A percentile compares a stretch with the other conserved stretches of the same genome.
These are phyloP conservation scores for Clonostachys solani DNA, from an alignment of 2,329 filamentous ascomycete species.

Conservation along the genomic window DNA sequence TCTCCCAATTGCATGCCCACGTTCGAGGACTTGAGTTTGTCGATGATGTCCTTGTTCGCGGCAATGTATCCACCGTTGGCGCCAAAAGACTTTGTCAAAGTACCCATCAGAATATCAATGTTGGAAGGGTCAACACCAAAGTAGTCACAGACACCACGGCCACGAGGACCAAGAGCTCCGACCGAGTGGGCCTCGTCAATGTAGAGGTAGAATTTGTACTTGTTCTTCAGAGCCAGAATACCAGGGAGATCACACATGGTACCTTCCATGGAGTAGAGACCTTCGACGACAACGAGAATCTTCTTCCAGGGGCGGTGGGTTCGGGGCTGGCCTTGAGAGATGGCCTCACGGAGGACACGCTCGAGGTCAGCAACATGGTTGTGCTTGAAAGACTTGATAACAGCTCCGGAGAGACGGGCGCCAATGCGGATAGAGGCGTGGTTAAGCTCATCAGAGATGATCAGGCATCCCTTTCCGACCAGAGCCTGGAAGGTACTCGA, in stretches of 20 bases:
- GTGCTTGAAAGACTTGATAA: constrained; percentile 96
- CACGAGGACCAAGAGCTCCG: constrained; percentile 82
- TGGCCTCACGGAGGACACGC: constrained; percentile 79
- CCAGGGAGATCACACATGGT: constrained; percentile 98
- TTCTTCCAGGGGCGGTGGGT: constrained; percentile 99
- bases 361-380: constrained; percentile 92
- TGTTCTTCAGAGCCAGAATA: constrained; percentile 79
- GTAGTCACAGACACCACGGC: constrained; percentile 95
- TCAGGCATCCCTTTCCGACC: constrained; percentile 86
- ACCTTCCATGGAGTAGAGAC: constrained; percentile 98
- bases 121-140: constrained; percentile 85
- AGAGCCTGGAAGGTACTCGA: constrained; percentile 88
- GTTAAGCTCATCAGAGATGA: constrained; percentile 96
- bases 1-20: constrained; percentile 85
- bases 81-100: constrained; percentile 95
- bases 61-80: constrained; percentile 96
- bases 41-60: constrained; percentile 83
- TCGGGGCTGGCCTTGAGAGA: constrained; percentile 93
- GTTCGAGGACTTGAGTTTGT: constrained; percentile 84
- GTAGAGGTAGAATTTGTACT: constrained; percentile 96
- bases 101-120: constrained; percentile 96
- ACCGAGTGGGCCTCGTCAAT: constrained; percentile 96
- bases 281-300: constrained; percentile 93
- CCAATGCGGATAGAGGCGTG: constrained; percentile 97
- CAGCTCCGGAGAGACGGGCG: constrained; percentile 86